Evolutionary conservation across 2,329 filamentous ascomycete species (phyloP), one percentile per base, ranked within the genome.

Genomic region (Diaporthe ilicicola): DNA sequence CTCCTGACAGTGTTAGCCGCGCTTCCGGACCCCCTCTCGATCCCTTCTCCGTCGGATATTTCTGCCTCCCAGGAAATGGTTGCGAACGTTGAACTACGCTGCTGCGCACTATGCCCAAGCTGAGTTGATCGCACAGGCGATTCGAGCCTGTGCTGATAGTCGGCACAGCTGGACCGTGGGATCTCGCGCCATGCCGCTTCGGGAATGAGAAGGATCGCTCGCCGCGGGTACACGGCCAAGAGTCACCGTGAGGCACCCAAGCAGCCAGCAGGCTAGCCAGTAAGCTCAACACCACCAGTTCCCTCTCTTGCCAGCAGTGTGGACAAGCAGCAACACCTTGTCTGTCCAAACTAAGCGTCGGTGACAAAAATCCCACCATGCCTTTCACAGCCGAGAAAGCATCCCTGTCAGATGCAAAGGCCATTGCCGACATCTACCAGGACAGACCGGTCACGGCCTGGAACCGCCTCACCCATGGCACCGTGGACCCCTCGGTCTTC

Each of bases 401-500:
- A 22, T 34, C 53, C 51, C 37, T 19, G 37, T 19, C 59, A 19
- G 62, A 70, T 12, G 69, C 69, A 32, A 70, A 44, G 32, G 62
- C 69, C 53, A 51, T 70, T 2, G 69, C 64, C 50, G 54, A 67
- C 46, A 68, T 68, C 37, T 70, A 70, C 53, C 54, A 54, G 27
- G 64, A 70, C 46, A 55, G 69, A 10, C 69, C 54, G 19, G 37
- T 27, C 9, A 68, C 64, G 13, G 27, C 19, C 53, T 59, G 66
- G 53, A 67, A 67, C 34, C 62, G 55, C 54, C 69, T 70, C 34
- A 68, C 69, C 15, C 69, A 70, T 17, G 69, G 69, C 53, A 70
- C n/a, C 19, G 34, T 68, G 13, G 53, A 50, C 17, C 24, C 62
- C 10, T 19, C 44, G 0, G 54, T 62, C 27, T 54, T 70, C 13